phyloP scores from a whole-genome alignment of 495 filamentous ascomycete genomes.

The Penicilliopsis zonata region DNA sequence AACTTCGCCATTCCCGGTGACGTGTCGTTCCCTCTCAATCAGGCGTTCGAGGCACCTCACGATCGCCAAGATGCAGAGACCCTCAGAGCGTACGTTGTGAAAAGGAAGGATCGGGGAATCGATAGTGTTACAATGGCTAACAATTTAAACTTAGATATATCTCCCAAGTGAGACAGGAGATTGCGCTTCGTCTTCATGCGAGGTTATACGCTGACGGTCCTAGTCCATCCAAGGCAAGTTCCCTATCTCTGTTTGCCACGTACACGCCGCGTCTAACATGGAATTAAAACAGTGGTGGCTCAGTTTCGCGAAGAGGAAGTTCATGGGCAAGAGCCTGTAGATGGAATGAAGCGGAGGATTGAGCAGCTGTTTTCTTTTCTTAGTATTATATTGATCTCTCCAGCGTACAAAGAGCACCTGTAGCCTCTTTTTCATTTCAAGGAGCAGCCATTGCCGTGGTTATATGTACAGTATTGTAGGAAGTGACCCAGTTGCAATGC shows the following conservation, averaged over 20 bases:
- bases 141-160: constrained; percentile 43
- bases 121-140: constrained; percentile 5
- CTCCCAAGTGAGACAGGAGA: constrained; percentile 82
- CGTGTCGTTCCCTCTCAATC: constrained; percentile 83
- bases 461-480: no score
- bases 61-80: constrained; percentile 83
- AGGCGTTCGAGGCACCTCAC: constrained; percentile 66
- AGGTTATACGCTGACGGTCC: constrained; percentile 77
- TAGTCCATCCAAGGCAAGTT: constrained; percentile 69
- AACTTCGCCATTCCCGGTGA: constrained; percentile 96
- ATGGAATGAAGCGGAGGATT: constrained; percentile 1
- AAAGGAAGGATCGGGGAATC: not conserved
- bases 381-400: no score
- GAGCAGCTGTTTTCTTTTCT: constrained; percentile 1
- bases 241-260: not conserved
- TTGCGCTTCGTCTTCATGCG: constrained; percentile 66
- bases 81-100: constrained; percentile 50
- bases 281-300: constrained; percentile 78
- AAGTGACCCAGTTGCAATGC: no score
- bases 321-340: constrained; percentile 90
- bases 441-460: no score
- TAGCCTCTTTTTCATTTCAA: no score
- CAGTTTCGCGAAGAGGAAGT: constrained; percentile 96
- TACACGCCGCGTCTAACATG: constrained; percentile 2
- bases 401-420: no score